phyloP scores from a whole-genome alignment of 768 basidiomycete species.

The Pulveroboletus sp. region DNA sequence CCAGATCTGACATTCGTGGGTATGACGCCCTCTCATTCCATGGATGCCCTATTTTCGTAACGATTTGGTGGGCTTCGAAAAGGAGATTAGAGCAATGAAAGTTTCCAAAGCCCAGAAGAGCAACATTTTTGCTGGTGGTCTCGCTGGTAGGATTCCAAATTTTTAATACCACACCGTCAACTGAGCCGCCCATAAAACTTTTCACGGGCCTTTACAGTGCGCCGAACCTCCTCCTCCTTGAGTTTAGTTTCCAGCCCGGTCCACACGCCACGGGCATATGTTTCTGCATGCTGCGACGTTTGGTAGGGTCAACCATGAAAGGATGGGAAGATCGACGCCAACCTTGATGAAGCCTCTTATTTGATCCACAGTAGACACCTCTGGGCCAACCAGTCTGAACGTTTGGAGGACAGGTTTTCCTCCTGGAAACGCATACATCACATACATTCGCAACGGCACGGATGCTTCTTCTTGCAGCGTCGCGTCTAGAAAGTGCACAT shows the following conservation, averaged over 20 bases:
- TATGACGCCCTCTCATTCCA: too few species aligned
- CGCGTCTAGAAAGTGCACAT: constrained; percentile 71
- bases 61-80: too few species aligned
- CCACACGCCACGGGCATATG: constrained; percentile 56
- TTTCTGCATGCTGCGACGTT: constrained; percentile 59
- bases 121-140: too few species aligned
- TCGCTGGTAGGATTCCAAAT: too few species aligned
- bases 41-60: too few species aligned
- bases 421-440: constrained; percentile 58
- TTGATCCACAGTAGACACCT: constrained; percentile 48
- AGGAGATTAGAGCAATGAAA: too few species aligned
- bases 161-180: too few species aligned
- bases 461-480: constrained; percentile 68
- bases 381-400: constrained; percentile 60
- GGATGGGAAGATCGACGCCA: constrained; percentile 6
- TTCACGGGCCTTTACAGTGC: constrained; percentile 56
- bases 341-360: constrained; percentile 57
- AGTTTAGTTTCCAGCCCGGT: constrained; percentile 58
- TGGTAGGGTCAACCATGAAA: constrained; percentile 38
- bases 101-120: too few species aligned
- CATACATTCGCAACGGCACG: constrained; percentile 53
- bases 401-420: constrained; percentile 49
- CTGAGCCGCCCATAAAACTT: constrained; percentile 39
- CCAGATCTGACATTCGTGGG: too few species aligned
- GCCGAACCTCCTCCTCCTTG: constrained; percentile 57